These are phyloP conservation scores for Mycena galericulata DNA, from an alignment of 768 basidiomycete species.

Conservation along the genomic window DNA sequence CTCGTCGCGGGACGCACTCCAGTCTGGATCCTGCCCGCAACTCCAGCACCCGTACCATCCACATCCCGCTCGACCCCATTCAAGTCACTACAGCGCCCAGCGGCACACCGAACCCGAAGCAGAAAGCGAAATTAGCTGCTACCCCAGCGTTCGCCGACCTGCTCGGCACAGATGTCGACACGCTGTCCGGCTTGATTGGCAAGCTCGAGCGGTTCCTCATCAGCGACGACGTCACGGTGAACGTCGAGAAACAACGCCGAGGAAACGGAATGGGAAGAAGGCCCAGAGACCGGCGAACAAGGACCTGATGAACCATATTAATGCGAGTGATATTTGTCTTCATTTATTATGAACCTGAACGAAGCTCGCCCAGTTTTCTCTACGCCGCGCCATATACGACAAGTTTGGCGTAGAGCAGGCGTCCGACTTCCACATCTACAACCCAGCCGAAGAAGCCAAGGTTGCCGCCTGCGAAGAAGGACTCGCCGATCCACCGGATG, in stretches of 20 bases:
- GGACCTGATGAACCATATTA: not conserved
- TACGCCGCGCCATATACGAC: conserved; percentile 9
- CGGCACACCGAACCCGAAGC: conserved; percentile 2
- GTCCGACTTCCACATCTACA: conserved; percentile 20
- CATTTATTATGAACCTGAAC: conserved; percentile 5
- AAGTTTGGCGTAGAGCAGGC: conserved; percentile 15
- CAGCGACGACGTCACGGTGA: conserved; percentile 11
- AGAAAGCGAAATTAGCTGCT: not conserved
- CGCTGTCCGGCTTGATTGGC: conserved; percentile 11
- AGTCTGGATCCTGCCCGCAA: conserved; percentile 19
- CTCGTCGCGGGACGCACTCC: conserved; percentile 22
- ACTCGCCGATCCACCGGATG: not conserved
- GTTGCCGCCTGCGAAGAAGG: conserved; percentile 14
- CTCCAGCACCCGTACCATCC: conserved; percentile 12
- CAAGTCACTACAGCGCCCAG: not conserved
- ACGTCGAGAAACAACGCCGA: conserved; percentile 1
- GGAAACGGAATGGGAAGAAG: conserved; percentile 7
- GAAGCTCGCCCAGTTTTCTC: conserved; percentile 4
- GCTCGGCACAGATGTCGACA: conserved; percentile 17
- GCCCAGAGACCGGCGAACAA: not conserved
- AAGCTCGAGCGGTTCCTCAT: not conserved
- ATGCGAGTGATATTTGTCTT: conserved; percentile 13
- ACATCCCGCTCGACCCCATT: conserved; percentile 26
- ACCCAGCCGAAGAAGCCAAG: conserved; percentile 1
- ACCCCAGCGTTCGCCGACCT: conserved; percentile 15